These are phyloP conservation scores for Cucurbita argyrosperma DNA, from an alignment of 306 rosid species.

Conservation along the genomic window DNA sequence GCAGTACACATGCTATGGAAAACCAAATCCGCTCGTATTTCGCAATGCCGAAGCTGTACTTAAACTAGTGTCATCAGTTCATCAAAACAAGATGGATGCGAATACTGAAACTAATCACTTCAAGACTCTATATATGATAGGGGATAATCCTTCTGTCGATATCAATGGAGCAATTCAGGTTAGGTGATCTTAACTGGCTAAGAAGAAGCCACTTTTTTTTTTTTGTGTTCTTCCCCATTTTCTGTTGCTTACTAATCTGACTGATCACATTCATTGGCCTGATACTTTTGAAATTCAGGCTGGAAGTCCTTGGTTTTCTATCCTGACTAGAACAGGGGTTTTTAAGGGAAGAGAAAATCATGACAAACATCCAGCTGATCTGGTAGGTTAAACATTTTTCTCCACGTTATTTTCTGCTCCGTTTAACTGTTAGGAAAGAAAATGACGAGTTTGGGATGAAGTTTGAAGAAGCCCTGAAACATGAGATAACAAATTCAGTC, in stretches of 20 bases:
- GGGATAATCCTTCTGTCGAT: constrained; percentile 90
- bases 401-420: background rate
- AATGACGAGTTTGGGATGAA: background rate
- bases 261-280: too few relatives aligned
- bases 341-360: constrained; percentile 80
- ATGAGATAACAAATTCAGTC: too few relatives aligned
- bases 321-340: constrained; percentile 83
- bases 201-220: background rate
- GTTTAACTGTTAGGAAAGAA: background rate
- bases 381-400: background rate
- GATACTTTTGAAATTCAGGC: constrained; percentile 35
- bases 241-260: background rate
- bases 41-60: constrained; percentile 65
- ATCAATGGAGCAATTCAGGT: constrained; percentile 71
- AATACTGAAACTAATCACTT: constrained; percentile 23
- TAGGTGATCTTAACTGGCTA: constrained; percentile 32
- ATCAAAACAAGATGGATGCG: constrained; percentile 8
- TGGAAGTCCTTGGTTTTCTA: constrained; percentile 93
- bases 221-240: background rate
- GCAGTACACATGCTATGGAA: constrained; percentile 59
- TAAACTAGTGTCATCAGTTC: constrained; percentile 17
- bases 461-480: too few relatives aligned
- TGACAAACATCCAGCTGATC: constrained; percentile 25
- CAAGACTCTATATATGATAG: constrained; percentile 71
- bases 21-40: constrained; percentile 75